Percentiles rank a stretch among this genome's conserved stretches.
Evolutionary conservation across 441 rosid genomes (phyloP).

Genomic region (Corymbia citriodora): DNA sequence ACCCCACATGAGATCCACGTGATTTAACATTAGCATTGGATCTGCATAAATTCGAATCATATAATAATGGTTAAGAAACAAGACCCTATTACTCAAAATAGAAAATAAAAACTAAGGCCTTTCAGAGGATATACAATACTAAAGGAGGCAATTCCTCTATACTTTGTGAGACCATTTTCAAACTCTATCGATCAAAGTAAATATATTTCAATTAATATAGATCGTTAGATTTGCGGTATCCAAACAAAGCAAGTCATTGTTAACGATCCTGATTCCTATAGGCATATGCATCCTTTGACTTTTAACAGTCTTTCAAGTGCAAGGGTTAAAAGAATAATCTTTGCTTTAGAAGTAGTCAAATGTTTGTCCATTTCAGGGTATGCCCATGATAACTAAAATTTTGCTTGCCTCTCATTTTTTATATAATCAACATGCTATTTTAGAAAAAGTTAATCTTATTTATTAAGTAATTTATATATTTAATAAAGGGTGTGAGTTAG

Average conservation of each 20-base stretch:
- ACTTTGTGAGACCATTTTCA: neutral
- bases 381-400: neutral
- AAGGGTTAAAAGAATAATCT: neutral
- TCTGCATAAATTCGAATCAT: neutral
- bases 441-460: neutral
- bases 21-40: neutral
- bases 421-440: neutral
- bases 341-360: neutral
- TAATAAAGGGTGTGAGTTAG: neutral
- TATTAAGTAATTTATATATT: neutral
- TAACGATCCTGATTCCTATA: neutral
- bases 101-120: neutral
- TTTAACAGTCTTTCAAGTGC: neutral
- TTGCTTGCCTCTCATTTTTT: neutral
- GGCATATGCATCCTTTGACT: neutral
- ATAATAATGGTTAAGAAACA: neutral
- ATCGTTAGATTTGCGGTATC: neutral
- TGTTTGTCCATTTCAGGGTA: neutral
- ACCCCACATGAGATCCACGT: neutral
- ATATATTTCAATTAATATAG: neutral
- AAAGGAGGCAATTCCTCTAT: neutral
- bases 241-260: neutral
- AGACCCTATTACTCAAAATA: neutral
- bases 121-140: neutral
- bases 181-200: neutral